These are phyloP conservation scores for Mycena indigotica DNA, from an alignment of 768 basidiomycete genomes.

Conservation along the genomic window DNA sequence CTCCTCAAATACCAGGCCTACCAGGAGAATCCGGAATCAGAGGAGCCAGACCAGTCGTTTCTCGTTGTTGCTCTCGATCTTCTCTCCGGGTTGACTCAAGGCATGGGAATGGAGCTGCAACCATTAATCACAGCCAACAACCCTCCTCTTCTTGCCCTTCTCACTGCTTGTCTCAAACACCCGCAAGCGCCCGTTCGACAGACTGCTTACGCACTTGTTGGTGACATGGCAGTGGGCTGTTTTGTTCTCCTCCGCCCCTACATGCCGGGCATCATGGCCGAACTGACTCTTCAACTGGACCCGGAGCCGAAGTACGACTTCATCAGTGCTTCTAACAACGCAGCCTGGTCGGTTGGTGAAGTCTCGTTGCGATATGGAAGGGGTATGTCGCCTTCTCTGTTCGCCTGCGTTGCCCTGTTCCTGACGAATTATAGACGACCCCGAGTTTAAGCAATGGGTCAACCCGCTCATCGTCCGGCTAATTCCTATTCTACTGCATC, in stretches of 20 bases:
- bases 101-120: conserved; percentile 79
- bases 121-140: conserved; percentile 66
- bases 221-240: conserved; percentile 96
- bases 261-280: conserved; percentile 87
- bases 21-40: conserved; percentile 85
- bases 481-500: conserved; percentile 89
- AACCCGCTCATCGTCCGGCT: conserved; percentile 83
- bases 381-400: conserved; percentile 49
- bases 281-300: conserved; percentile 87
- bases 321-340: conserved; percentile 97
- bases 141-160: conserved; percentile 78
- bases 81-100: conserved; percentile 93
- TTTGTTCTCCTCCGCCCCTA: conserved; percentile 83
- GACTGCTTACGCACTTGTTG: conserved; percentile 96
- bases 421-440: conserved; percentile 53
- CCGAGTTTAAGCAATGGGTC: conserved; percentile 92
- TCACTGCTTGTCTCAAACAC: conserved; percentile 91
- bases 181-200: conserved; percentile 95
- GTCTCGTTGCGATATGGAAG: conserved; percentile 90
- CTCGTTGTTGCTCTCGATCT: conserved; percentile 98
- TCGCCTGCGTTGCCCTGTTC: background rate
- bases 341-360: conserved; percentile 99
- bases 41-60: conserved; percentile 96
- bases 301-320: conserved; percentile 93
- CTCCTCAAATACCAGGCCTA: conserved; percentile 85